Evolutionary conservation across 805 yeast genomes (phyloP).

Genomic region (Yamadazyma phyllophila): DNA sequence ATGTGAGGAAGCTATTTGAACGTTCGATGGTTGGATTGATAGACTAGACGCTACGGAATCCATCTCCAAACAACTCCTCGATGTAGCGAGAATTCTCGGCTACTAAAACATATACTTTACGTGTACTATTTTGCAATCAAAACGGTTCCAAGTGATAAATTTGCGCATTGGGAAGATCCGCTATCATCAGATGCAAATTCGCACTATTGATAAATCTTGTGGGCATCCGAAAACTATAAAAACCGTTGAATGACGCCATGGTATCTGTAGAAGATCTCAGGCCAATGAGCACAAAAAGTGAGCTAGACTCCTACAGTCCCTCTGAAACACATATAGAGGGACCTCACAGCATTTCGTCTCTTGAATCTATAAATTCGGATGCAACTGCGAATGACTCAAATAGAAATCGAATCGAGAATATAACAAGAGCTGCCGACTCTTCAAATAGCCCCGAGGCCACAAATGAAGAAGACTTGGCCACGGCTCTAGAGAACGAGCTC

Average conservation of each 20-base stretch:
- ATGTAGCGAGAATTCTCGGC: too few relatives aligned
- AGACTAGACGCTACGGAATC: too few relatives aligned
- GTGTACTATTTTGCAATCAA: too few relatives aligned
- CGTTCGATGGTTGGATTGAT: too few relatives aligned
- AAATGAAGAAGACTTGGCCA: background rate
- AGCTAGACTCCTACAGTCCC: too few relatives aligned
- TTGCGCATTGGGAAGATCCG: background rate
- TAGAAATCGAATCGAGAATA: background rate
- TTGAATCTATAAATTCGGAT: slow-evolving; percentile 5
- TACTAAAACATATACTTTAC: too few relatives aligned
- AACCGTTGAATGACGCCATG: background rate
- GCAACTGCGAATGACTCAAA: background rate
- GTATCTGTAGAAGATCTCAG: background rate
- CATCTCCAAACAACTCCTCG: too few relatives aligned
- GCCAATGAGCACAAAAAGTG: too few relatives aligned
- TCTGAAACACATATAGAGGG: background rate
- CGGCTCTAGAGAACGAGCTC: background rate
- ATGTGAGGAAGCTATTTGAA: too few relatives aligned
- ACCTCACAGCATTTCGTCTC: slow-evolving; percentile 5
- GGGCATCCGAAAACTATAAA: background rate
- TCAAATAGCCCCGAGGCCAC: background rate
- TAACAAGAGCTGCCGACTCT: background rate
- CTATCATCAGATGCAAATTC: background rate
- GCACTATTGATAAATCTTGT: background rate
- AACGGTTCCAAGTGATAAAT: too few relatives aligned